Evolutionary conservation across 148 eudicot species (phyloP).

Genomic region (Salicornia ramosissima): DNA sequence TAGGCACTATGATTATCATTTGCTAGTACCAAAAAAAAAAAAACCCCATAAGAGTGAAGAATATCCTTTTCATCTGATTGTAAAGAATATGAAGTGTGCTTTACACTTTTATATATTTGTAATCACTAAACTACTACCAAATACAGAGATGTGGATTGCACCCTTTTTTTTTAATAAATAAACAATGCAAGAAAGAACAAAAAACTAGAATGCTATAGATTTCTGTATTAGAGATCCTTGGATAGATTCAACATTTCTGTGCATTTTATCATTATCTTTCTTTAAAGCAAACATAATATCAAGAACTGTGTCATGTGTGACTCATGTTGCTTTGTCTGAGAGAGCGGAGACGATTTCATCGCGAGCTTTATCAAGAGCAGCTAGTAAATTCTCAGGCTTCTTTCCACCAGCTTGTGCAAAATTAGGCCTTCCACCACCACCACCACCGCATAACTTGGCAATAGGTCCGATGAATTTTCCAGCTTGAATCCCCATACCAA

Average conservation of each 20-base stretch:
- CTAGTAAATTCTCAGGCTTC: constrained; percentile 67
- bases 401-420: constrained; percentile 96
- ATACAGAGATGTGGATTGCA: not conserved
- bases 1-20: no score
- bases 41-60: not conserved
- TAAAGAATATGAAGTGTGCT: not conserved
- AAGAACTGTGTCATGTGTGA: not conserved
- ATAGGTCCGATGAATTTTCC: constrained; percentile 87
- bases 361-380: constrained; percentile 75
- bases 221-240: no score
- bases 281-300: not conserved
- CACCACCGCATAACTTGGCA: constrained; percentile 92
- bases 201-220: no score
- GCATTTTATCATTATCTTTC: not conserved
- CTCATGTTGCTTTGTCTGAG: constrained; percentile 48
- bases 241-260: no score
- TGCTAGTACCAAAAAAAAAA: not conserved
- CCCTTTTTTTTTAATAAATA: not conserved
- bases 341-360: constrained; percentile 53
- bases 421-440: constrained; percentile 92
- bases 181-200: no score
- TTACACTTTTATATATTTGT: not conserved
- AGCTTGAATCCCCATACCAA: constrained; percentile 65
- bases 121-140: constrained; percentile 3
- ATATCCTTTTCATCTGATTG: not conserved